Base-by-base conservation (phyloP, 2,329 filamentous ascomycete species). In the Epichloe amarillans region DNA sequence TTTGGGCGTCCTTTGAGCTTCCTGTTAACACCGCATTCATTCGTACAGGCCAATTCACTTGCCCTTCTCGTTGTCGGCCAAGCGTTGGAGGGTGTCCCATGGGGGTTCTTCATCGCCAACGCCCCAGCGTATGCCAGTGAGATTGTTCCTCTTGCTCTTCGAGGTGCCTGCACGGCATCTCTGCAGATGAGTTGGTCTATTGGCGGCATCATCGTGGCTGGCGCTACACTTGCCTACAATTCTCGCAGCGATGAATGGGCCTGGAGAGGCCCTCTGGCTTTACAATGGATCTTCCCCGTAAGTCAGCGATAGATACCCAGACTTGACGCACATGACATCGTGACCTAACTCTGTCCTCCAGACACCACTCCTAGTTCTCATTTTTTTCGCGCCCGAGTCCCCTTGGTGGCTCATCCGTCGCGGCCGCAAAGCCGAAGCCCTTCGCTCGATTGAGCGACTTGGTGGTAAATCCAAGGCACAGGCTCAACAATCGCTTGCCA, bases 161-260 rank as follows among this genome's bases (percentile, higher is more conserved):
- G 79, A 61, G 79, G 73, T 51, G 73, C 76, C 42, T 71, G 69
- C 14, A 82, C 79, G 2, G 74, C 77, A 58, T 81, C 76, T 67
- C 57, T 82, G 61, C 78, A 82, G 61, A 82, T 82, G 78, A 77
- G 76, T 66, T 82, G 79, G 79, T 74, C 77, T 4, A 76, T 82
- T 56, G 79, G 79, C 14, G 64, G 68, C 19, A 81, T 82, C 59
- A 77, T 82, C 41, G 78, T 82, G 37, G 72, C 69, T 23, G 78
- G 63, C 44, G 71, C 76, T 50, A 75, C 74, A 19, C 80, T 74
- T 58, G 59, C 63, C 49, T 80, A 75, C 68, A 73, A 79, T 55
- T 61, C 57, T 40, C 58, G 56, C 23, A 0, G 44, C 4, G 57
- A 61, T 58, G 58, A 69, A 17, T 53, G 51, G 51, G 51, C 51